Base-by-base conservation (phyloP, 1,139 yeast genomes). In the Suhomyces coccinellae region DNA sequence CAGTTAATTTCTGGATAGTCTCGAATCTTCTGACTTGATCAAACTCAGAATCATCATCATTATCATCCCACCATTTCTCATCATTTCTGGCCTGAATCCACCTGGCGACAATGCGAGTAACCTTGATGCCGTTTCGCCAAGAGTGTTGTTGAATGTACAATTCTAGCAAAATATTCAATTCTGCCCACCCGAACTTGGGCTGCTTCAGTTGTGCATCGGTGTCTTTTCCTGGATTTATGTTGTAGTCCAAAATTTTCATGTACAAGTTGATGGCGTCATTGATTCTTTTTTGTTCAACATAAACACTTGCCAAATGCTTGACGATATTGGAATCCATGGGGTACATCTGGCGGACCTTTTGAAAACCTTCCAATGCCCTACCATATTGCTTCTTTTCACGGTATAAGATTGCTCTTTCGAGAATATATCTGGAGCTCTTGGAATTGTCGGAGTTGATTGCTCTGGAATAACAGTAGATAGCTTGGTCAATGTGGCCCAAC, bases 61-160 rank as follows among this genome's bases (percentile, higher is more conserved):
- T 66, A 28, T 85, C 90, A 53, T 87, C 89, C 99, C 99, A 93
- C 74, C 85, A 89, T 0, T 73, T 70, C 62, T 93, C 97, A 20
- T 69, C 70, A 28, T 71, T 79, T 53, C 99, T 76, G 10, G 74
- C 75, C 52, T 87, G 90, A 14, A 91, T 77, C 95, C 96, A 90
- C 46, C 99, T 72, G 1, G 96, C 79, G 11, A 88, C 86, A 30
- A 77, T 69, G 55, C 87, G 86, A 38, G 89, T 77, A 0, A 82
- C 74, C 44, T 75, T 77, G 16, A 90, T 75, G 1, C 93, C 95
- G 13, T 79, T 70, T 6, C 64, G 57, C 77, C 83, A 87, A 9
- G 83, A 81, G 36, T 79, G 79, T 49, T 84, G 85, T 45, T 82
- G 82, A 30, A 83, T 75, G 58, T 86, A 87, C 30, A 93, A 68